Evolutionary conservation across 768 basidiomycete species (phyloP), one percentile per base, ranked within the genome.

Genomic region (Scleroderma citrinum): DNA sequence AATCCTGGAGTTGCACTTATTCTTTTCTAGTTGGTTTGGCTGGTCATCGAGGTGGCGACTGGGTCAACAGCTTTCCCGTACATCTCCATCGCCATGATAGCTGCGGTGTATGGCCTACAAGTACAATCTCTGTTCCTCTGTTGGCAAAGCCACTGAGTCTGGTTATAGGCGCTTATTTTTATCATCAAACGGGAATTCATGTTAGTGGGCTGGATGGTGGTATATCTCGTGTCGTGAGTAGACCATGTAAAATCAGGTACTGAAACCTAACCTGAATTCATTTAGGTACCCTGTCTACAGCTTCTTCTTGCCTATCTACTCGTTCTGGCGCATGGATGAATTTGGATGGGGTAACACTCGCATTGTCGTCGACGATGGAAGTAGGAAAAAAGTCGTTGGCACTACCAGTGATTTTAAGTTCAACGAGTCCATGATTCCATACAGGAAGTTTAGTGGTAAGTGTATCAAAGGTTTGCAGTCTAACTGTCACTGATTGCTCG

Each of bases 271-370:
- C n/a, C n/a, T 8, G 11, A 29, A 16, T 47, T 17, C 6, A 38
- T 47, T 3, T 51, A 83, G 82, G 7, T 82, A 82, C 60, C 83
- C 83, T 4, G 56, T 85, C 46, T 85, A 81, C 71, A 80, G 77
- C 52, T 78, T 85, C 71, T 77, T 83, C 71, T 64, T 85, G 11
- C 83, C 83, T 5, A 49, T 85, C 13, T 85, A 85, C 62, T 82
- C 83, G 5, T 85, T 85, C 75, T 85, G 83, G 83, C 76, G 77
- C 55, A 83, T 84, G 82, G 83, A 84, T 56, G 83, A 85, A 58
- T 85, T 84, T 64, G 75, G 77, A 61, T 83, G 80, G 78, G 76
- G 80, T 71, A 78, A 74, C 60, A 80, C 80, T 23, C 80, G 82
- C 64, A 55, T 82, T 31, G 82, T 84, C 41, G 75, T 83, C 26